Conservation (phyloP, 768 basidiomycete species). For the Tremella mesenterica region DNA sequence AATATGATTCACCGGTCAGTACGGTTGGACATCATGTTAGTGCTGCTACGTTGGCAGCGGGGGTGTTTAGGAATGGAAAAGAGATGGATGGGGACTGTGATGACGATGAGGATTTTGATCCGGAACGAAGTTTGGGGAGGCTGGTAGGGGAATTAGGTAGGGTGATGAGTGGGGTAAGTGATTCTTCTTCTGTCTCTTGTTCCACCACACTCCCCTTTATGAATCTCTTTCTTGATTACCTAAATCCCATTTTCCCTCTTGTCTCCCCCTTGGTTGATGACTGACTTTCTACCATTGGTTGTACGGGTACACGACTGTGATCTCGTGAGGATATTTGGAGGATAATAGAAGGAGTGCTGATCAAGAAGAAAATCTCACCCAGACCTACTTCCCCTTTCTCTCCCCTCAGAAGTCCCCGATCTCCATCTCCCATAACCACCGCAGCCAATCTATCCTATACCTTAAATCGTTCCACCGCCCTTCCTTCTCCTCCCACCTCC, state of each 20-base stretch:
- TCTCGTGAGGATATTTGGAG: too few relatives aligned
- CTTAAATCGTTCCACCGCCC: constrained; percentile 23
- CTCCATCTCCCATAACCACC: constrained; percentile 24
- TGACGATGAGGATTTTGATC: constrained; percentile 53
- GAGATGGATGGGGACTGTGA: constrained; percentile 59
- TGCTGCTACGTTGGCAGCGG: constrained; percentile 74
- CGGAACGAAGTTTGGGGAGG: constrained; percentile 38
- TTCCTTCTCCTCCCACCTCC: constrained; percentile 27
- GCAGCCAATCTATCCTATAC: constrained; percentile 28
- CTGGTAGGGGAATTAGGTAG: constrained; percentile 38
- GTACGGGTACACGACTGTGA: too few relatives aligned
- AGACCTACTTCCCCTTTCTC: constrained; percentile 37
- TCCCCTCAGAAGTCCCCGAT: constrained; percentile 32
- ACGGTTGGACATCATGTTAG: constrained; percentile 86
- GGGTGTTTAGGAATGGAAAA: constrained; percentile 54
- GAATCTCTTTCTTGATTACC: background rate
- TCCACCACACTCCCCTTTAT: background rate
- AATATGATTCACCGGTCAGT: constrained; percentile 51
- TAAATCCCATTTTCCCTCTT: background rate
- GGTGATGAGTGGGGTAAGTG: constrained; percentile 20
- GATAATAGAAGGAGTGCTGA: too few relatives aligned
- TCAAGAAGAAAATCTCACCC: constrained; percentile 16
- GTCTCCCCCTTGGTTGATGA: background rate
- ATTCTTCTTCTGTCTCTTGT: too few relatives aligned
- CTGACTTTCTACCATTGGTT: background rate